Base-by-base conservation (phyloP, 2,329 filamentous ascomycete genomes). In the Trichoderma sp. region DNA sequence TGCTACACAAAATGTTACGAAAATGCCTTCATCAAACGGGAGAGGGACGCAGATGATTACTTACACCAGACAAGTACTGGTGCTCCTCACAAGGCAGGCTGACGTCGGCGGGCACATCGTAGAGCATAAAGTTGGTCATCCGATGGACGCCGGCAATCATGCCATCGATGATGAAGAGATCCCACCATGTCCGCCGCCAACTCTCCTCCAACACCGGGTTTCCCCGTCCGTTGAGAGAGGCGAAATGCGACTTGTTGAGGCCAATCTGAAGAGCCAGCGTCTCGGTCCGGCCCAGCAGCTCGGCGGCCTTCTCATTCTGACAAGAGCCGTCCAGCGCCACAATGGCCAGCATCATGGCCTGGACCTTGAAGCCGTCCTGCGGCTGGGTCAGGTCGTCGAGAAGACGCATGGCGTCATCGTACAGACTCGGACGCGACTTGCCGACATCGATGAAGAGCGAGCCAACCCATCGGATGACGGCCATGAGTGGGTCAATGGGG, bases 161-260 rank as follows among this genome's bases (percentile, higher is more conserved):
- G 63, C 90, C 91, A 74, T 96, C 92, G 15, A 92, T 85, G n/a
- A 91, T 84, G 73, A 89, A 94, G 4, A 87, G 74, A 67, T 87
- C 92, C 93, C 93, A 97, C 93, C 93, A 97, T 1, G 93, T 97
- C 66, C 93, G 84, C 19, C 92, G 85, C 85, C 92, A 90, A 74
- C 89, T 91, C 76, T 97, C 93, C 73, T 94, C 91, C 3, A 93
- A 74, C 1, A 92, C 81, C 0, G 86, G 81, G 66, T 90, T 85
- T 5, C 86, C 86, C 30, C 83, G 80, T 17, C 90, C 88, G 70
- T 92, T 81, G 5, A 82, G 76, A 0, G 82, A 77, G 0, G 92
- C 88, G 74, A 88, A 96, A 0, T 84, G 81, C 55, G 85, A 81
- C 10, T 85, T 86, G 73, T 96, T 88, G 76, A 97, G 84, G 0